phyloP scores from a whole-genome alignment of 192 early-diverging fungal genomes.

The Gigaspora rosea region DNA sequence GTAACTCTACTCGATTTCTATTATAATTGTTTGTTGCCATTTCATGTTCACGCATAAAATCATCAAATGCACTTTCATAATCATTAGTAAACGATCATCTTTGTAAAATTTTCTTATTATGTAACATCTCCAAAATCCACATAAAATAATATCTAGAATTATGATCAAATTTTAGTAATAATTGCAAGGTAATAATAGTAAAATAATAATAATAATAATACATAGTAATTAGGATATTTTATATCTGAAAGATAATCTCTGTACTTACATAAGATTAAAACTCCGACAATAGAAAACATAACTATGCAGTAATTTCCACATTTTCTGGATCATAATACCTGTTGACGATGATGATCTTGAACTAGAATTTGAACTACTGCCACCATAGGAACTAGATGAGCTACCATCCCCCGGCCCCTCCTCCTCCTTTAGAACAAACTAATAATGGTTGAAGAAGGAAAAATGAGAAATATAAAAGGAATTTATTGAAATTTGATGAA shows the following conservation, averaged over 20 bases:
- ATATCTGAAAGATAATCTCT: not conserved
- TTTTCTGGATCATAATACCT: conserved; percentile 15
- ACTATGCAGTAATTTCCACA: conserved; percentile 23
- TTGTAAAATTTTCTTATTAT: not conserved
- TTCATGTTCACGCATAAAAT: not conserved
- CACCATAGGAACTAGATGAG: not conserved
- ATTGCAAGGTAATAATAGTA: too few species aligned
- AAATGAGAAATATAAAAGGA: too few species aligned
- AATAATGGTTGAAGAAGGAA: too few species aligned
- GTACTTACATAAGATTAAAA: conserved; percentile 2
- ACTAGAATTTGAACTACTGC: not conserved
- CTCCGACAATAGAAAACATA: conserved; percentile 1
- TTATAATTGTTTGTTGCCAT: not conserved
- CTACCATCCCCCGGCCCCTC: too few species aligned
- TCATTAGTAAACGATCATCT: not conserved
- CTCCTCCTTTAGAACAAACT: too few species aligned
- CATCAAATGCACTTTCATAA: not conserved
- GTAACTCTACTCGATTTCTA: not conserved
- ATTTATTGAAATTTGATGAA: too few species aligned
- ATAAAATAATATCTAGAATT: not conserved
- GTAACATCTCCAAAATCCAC: conserved; percentile 1
- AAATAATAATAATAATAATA: too few species aligned
- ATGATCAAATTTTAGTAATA: too few species aligned
- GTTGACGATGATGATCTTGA: not conserved
- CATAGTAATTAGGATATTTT: not conserved